Evolutionary conservation across 2,329 filamentous ascomycete species (phyloP).

Genomic region (Colletotrichum sp.): DNA sequence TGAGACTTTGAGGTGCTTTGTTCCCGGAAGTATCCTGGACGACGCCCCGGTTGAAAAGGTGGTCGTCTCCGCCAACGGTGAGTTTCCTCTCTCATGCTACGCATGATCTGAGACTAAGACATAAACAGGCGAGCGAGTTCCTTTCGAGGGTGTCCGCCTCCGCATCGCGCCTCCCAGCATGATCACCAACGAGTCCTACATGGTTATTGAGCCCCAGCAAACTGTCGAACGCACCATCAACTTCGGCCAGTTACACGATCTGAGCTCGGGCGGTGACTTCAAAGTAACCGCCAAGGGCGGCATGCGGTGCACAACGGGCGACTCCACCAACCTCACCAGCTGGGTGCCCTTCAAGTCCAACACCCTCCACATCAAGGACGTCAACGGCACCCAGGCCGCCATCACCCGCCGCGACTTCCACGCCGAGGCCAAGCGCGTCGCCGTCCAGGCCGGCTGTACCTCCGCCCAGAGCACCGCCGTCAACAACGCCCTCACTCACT

Average conservation of each 20-base stretch:
- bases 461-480: constrained; percentile 46
- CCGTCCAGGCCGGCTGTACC: constrained; percentile 55
- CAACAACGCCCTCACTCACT: constrained; percentile 53
- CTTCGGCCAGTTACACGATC: constrained; percentile 55
- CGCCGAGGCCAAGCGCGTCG: constrained; percentile 47
- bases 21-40: constrained; percentile 54
- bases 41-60: constrained; percentile 53
- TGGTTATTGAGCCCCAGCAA: constrained; percentile 46
- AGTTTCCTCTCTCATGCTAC: constrained; percentile 9
- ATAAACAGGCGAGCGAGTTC: not conserved
- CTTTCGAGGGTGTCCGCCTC: constrained; percentile 56
- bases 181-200: constrained; percentile 46
- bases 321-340: constrained; percentile 55
- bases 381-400: constrained; percentile 60
- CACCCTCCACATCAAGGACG: constrained; percentile 53
- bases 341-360: constrained; percentile 61
- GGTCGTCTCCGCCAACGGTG: constrained; percentile 46
- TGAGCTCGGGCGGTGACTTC: constrained; percentile 51
- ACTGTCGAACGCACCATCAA: constrained; percentile 55
- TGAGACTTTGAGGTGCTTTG: constrained; percentile 49
- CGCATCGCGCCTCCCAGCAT: constrained; percentile 47
- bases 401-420: constrained; percentile 49
- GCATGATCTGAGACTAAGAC: not conserved
- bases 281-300: constrained; percentile 57
- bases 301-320: constrained; percentile 54